A percentile compares a stretch with the other conserved stretches of the same genome.
These are phyloP conservation scores for Lactuca saligna DNA, from an alignment of 129 eudicot genomes.

Conservation along the genomic window DNA sequence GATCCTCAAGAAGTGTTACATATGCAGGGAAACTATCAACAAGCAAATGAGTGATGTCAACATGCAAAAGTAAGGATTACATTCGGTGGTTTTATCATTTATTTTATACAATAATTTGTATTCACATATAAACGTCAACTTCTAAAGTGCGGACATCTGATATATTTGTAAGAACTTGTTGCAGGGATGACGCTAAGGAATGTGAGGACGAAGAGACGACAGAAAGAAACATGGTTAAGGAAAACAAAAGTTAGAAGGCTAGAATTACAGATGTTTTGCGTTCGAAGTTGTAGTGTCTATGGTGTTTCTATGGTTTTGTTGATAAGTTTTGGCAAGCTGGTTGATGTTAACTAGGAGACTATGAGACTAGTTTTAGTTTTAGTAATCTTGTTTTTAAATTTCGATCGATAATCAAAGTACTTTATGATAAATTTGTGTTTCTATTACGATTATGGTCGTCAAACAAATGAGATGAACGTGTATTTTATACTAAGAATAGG, in stretches of 20 bases:
- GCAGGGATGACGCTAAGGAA: constrained; percentile 6
- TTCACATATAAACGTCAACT: not conserved
- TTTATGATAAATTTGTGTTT: not conserved
- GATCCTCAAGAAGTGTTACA: constrained; percentile 21
- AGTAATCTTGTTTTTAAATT: not conserved
- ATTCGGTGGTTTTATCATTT: not conserved
- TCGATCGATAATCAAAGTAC: not conserved
- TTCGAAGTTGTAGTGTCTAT: not conserved
- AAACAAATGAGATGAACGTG: not conserved
- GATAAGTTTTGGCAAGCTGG: not conserved
- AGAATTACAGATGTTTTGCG: not conserved
- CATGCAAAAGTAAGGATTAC: constrained; percentile 18
- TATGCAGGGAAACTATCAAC: constrained; percentile 5
- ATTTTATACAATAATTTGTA: not conserved
- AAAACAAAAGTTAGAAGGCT: not conserved
- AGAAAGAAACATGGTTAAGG: not conserved
- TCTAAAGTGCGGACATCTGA: not conserved
- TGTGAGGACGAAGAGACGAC: not conserved
- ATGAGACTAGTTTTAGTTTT: not conserved
- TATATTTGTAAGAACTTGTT: not conserved
- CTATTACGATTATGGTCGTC: not conserved
- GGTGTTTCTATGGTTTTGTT: not conserved
- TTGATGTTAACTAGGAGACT: not conserved
- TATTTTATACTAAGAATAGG: too few relatives aligned
- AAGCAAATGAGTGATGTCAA: not conserved